phyloP scores from a whole-genome alignment of 257 asterid species.

The Petrea volubilis region DNA sequence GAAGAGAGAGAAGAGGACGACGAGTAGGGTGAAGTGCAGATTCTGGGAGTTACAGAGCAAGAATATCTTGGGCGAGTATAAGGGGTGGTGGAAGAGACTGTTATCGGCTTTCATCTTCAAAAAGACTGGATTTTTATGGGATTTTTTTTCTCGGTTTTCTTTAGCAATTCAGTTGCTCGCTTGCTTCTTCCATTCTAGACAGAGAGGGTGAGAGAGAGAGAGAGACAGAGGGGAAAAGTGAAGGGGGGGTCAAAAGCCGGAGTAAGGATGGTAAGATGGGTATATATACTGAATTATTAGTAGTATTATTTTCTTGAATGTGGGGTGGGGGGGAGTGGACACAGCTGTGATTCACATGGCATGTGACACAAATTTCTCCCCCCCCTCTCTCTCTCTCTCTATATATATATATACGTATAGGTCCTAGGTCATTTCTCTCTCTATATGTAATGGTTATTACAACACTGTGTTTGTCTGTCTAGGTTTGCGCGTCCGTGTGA shows the following conservation, averaged over 20 bases:
- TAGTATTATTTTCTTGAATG: constrained; percentile 17
- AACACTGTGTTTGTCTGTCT: constrained; percentile 50
- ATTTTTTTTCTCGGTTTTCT: background rate
- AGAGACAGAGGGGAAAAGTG: constrained; percentile 28
- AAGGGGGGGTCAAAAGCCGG: constrained; percentile 52
- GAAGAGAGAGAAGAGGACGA: constrained; percentile 21
- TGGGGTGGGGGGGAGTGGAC: constrained; percentile 32
- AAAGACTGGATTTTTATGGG: constrained; percentile 29
- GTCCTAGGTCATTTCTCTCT: constrained; percentile 3
- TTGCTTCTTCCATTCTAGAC: constrained; percentile 55
- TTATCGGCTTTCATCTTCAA: constrained; percentile 47
- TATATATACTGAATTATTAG: constrained; percentile 47
- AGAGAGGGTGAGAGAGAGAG: constrained; percentile 26
- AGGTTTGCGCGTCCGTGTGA: constrained; percentile 78
- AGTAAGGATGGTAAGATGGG: constrained; percentile 41
- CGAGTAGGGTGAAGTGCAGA: background rate
- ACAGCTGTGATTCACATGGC: constrained; percentile 91
- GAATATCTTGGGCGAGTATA: constrained; percentile 19
- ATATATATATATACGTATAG: constrained; percentile 9
- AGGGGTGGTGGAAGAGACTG: constrained; percentile 28
- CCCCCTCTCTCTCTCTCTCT: constrained; percentile 8
- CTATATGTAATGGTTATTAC: constrained; percentile 22
- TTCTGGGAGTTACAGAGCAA: background rate
- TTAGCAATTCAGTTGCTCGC: constrained; percentile 36
- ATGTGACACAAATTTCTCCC: constrained; percentile 57